Base-by-base conservation (phyloP, 345 rosid species). In the Brassica incana region DNA sequence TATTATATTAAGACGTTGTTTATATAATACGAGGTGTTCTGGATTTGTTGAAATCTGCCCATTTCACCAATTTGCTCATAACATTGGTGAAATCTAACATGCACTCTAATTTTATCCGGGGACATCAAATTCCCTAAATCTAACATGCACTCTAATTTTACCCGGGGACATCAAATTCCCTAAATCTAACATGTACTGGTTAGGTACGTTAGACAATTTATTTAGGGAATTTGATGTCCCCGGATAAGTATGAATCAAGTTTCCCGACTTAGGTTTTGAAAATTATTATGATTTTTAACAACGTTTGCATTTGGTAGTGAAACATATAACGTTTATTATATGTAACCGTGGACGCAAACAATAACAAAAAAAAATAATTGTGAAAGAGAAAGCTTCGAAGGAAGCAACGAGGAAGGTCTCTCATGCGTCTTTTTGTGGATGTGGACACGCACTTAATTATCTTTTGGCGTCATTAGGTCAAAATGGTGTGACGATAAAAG, bases 361-460 rank as follows among this genome's bases (percentile, higher is more conserved):
- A 45, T 12, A 45, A 45, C 30, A 59, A 12, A 9, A 36, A 61
- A 36, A 18, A 18, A 5, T 12, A 0, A 68, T 27, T 5, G 11
- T 25, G 79, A 80, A 69, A 80, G 33, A 38, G 72, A 69, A 29
- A 73, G 72, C 36, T 7, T 12, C 2, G 14, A 64, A 65, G 54
- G 83, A 71, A 75, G 77, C 68, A 80, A 58, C 83, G 80, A 75
- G 80, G 83, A 80, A 80, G 83, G 73, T 80, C 80, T 64, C 73
- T 71, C 4, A 1, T 40, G 54, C 64, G 83, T 75, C 67, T 29
- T 75, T 70, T 20, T 70, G 83, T 75, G 62, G 80, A 80, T 32
- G 25, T 71, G 30, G 73, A 71, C 72, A 69, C 60, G 27, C 75
- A 62, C 56, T 62, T 14, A 10, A 6, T 15, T 64, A 2, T 30